Evolutionary conservation across 2,329 filamentous ascomycete species (phyloP).

Genomic region (Penicillium sp.): DNA sequence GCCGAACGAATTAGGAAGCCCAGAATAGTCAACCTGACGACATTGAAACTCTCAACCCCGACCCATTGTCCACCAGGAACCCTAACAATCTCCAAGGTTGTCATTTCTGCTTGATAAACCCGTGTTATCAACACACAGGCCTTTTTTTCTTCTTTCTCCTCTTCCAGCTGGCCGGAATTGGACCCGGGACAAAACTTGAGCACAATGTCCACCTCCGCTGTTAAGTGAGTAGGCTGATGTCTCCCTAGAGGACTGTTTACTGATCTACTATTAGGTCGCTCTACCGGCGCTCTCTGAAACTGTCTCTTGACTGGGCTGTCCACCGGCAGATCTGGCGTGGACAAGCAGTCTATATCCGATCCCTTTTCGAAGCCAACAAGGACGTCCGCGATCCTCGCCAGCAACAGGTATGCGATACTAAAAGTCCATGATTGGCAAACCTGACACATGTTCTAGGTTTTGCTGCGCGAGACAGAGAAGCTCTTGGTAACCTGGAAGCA

Average conservation of each 20-base stretch:
- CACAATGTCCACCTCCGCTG: constrained; percentile 38
- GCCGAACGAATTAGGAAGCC: constrained; percentile 24
- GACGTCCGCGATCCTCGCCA: constrained; percentile 79
- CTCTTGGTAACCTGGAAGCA: constrained; percentile 94
- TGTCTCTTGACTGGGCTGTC: constrained; percentile 92
- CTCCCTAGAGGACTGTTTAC: constrained; percentile 19
- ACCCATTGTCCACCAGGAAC: constrained; percentile 12
- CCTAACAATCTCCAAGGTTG: constrained; percentile 1
- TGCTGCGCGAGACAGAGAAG: constrained; percentile 85
- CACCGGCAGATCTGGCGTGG: constrained; percentile 92
- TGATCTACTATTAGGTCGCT: constrained; percentile 57
- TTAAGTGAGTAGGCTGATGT: constrained; percentile 35
- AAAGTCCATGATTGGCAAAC: neutral
- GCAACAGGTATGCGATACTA: constrained; percentile 65
- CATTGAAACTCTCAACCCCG: constrained; percentile 3
- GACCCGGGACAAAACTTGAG: constrained; percentile 3
- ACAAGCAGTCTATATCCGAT: constrained; percentile 93
- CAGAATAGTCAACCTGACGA: constrained; percentile 27
- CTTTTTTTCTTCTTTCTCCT: neutral
- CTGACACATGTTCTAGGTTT: constrained; percentile 55
- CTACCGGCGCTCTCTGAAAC: constrained; percentile 89
- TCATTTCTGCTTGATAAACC: neutral
- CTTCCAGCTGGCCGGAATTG: constrained; percentile 8
- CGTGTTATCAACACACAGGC: neutral
- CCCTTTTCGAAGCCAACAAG: constrained; percentile 91